phyloP scores from a whole-genome alignment of 2,329 filamentous ascomycete species.

The Alternaria conjuncta region DNA sequence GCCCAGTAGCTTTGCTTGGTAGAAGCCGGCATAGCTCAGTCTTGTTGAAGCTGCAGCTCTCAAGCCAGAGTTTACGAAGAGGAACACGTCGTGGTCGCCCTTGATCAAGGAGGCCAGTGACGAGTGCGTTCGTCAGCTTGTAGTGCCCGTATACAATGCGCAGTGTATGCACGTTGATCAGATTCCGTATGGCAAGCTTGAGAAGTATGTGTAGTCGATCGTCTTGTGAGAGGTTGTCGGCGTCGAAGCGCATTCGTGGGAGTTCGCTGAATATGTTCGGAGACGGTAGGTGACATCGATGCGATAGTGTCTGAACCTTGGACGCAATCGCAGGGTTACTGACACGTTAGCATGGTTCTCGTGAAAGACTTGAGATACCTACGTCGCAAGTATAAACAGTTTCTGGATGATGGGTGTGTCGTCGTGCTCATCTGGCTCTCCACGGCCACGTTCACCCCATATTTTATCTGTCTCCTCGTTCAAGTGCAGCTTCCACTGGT shows the following conservation, averaged over 20 bases:
- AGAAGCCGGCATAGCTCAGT: constrained; percentile 20
- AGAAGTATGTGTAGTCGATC: constrained; percentile 49
- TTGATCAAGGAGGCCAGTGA: constrained; percentile 50
- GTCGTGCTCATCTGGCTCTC: constrained; percentile 39
- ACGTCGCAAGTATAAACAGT: constrained; percentile 51
- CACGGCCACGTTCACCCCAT: constrained; percentile 17
- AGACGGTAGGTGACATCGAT: constrained; percentile 55
- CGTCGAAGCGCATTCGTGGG: constrained; percentile 49
- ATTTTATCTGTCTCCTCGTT: constrained; percentile 18
- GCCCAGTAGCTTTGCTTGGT: constrained; percentile 32
- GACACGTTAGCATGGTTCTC: constrained; percentile 11
- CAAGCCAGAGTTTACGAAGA: constrained; percentile 54
- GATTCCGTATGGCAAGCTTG: constrained; percentile 46
- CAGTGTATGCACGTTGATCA: constrained; percentile 54
- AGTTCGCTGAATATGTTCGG: constrained; percentile 55
- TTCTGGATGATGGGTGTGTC: constrained; percentile 54
- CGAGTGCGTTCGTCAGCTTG: constrained; percentile 47
- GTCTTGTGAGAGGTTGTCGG: constrained; percentile 50
- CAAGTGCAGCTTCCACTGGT: constrained; percentile 44
- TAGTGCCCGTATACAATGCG: constrained; percentile 55
- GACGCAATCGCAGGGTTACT: constrained; percentile 51
- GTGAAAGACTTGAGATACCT: constrained; percentile 9
- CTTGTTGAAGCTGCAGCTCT: constrained; percentile 49
- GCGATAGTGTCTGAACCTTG: constrained; percentile 52
- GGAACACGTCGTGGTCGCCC: constrained; percentile 32